Conservation (phyloP, 1,139 yeast genomes). For the Neolecta irregularis region DNA sequence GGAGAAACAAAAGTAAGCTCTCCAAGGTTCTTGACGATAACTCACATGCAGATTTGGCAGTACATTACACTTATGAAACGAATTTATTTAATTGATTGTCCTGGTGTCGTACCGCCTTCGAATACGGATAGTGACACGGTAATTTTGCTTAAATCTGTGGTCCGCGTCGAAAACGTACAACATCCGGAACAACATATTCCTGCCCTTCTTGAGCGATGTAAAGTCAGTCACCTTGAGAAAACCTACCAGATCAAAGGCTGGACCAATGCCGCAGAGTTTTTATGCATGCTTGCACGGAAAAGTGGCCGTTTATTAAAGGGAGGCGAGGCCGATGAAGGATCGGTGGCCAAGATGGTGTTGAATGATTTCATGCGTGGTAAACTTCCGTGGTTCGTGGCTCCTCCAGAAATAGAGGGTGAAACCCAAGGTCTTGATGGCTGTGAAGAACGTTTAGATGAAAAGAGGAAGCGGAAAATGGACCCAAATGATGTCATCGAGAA, state of each 20-base stretch:
- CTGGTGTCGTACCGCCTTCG: slow-evolving; percentile 97
- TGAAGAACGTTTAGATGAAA: too few species aligned
- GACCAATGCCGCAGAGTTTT: slow-evolving; percentile 59
- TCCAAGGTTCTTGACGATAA: too few species aligned
- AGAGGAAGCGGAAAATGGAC: too few species aligned
- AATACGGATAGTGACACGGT: slow-evolving; percentile 83
- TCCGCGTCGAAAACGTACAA: slow-evolving; percentile 90
- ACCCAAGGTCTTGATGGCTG: slow-evolving; percentile 14
- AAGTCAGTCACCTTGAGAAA: slow-evolving; percentile 80
- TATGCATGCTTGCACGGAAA: slow-evolving; percentile 81
- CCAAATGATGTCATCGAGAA: too few species aligned
- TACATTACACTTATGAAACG: slow-evolving; percentile 92
- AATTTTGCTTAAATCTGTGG: slow-evolving; percentile 89
- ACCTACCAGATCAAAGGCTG: slow-evolving; percentile 92
- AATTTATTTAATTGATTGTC: slow-evolving; percentile 90
- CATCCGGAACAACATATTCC: slow-evolving; percentile 93
- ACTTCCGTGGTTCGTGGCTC: slow-evolving; percentile 94
- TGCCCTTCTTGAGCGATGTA: slow-evolving; percentile 69
- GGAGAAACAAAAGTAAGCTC: slow-evolving; percentile 97
- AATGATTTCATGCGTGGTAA: slow-evolving; percentile 94
- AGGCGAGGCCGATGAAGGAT: slow-evolving; percentile 93
- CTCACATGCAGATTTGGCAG: too few species aligned
- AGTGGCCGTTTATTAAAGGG: slow-evolving; percentile 88
- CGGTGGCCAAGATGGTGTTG: slow-evolving; percentile 77
- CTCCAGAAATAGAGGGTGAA: slow-evolving; percentile 46